Conservation (phyloP, 495 filamentous ascomycete genomes). For the Trichoderma asperelloides region DNA sequence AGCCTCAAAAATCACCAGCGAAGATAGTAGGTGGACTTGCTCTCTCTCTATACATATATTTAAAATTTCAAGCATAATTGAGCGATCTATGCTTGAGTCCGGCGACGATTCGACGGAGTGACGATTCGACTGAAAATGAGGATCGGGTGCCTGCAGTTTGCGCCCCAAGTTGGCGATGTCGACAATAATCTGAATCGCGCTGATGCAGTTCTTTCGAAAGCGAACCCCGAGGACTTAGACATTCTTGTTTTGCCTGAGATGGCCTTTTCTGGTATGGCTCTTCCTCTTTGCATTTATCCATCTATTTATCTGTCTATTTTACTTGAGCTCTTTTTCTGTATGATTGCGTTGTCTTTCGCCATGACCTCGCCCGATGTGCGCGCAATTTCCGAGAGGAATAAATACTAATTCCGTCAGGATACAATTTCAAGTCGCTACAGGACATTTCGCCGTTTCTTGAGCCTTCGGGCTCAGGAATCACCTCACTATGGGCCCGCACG, state of each 20-base stretch:
- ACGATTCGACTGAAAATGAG: constrained; percentile 48
- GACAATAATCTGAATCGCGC: constrained; percentile 67
- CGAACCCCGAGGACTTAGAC: constrained; percentile 46
- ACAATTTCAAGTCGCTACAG: constrained; percentile 76
- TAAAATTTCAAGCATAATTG: no score
- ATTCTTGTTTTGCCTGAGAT: constrained; percentile 80
- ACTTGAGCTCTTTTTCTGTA: not conserved
- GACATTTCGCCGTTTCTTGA: constrained; percentile 80
- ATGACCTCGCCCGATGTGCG: not conserved
- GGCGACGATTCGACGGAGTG: not conserved
- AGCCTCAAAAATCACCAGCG: no score
- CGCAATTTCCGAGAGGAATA: no score
- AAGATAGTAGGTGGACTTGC: no score
- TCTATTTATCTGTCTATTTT: not conserved
- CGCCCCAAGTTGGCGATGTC: constrained; percentile 63
- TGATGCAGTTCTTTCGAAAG: constrained; percentile 56
- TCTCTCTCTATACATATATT: no score
- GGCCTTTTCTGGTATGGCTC: constrained; percentile 68
- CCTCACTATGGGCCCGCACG: constrained; percentile 68
- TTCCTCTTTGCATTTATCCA: not conserved
- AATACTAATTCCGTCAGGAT: constrained; percentile 45
- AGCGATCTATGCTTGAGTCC: not conserved
- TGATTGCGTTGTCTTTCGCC: not conserved
- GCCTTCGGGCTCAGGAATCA: constrained; percentile 60
- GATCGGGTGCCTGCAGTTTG: constrained; percentile 76